phyloP scores from a whole-genome alignment of 2,329 filamentous ascomycete species.

The Phaeosphaeriaceae sp. region DNA sequence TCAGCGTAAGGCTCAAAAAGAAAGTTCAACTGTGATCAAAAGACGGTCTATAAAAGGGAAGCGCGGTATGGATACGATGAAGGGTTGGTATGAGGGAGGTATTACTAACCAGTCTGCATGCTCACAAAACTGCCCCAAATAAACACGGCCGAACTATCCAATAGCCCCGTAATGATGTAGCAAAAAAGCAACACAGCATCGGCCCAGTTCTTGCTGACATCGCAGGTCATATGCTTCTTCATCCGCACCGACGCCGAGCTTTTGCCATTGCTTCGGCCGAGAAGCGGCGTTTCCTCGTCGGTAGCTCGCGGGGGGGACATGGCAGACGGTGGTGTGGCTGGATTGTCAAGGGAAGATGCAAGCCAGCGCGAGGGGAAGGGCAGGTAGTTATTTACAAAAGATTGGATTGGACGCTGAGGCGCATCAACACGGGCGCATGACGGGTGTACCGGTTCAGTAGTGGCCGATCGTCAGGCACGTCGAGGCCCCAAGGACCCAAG shows the following conservation, averaged over 20 bases:
- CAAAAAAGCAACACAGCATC: conserved; percentile 74
- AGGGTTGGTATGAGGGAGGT: neutral
- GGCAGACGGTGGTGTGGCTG: conserved; percentile 14
- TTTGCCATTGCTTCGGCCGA: conserved; percentile 30
- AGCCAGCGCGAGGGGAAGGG: conserved; percentile 9
- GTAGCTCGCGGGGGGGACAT: conserved; percentile 19
- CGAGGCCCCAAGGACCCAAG: conserved; percentile 19
- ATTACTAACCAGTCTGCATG: conserved; percentile 75
- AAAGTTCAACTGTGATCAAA: neutral
- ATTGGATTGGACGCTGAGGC: conserved; percentile 11
- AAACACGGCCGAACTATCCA: conserved; percentile 77
- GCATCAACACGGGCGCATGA: conserved; percentile 1
- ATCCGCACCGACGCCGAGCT: conserved; percentile 26
- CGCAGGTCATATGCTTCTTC: conserved; percentile 47
- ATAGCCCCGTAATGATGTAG: conserved; percentile 78
- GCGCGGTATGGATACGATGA: neutral
- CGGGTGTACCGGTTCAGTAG: neutral
- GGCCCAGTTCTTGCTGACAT: conserved; percentile 68
- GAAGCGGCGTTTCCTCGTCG: conserved; percentile 45
- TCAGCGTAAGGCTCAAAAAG: neutral
- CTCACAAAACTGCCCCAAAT: conserved; percentile 83
- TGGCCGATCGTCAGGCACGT: conserved; percentile 23
- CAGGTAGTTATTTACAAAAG: conserved; percentile 15
- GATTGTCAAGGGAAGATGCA: neutral
- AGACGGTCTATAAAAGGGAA: neutral